Evolutionary conservation across 1,139 yeast species (phyloP), one percentile per base, ranked within the genome.

Genomic region (Pichia terricola): DNA sequence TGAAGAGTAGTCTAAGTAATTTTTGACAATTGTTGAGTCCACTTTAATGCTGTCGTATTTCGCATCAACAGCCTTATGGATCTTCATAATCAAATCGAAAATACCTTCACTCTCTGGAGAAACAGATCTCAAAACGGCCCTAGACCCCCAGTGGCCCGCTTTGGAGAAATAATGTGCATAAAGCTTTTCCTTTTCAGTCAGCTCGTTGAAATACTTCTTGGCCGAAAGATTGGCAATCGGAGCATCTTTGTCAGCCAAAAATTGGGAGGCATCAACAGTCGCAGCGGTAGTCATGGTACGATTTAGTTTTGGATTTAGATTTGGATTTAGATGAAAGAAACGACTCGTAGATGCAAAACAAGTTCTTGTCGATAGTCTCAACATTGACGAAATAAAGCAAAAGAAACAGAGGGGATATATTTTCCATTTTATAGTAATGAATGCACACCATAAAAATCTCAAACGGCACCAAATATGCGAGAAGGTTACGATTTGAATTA

Each of bases 121-220:
- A n/a, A 86, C 94, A 40, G 88, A 86, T 56, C 94, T 70, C 49
- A 85, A 68, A 3, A 84, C 85, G 3, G 81, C 86, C 51, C 94
- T 70, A 10, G 91, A 72, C 35, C 96, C 96, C 65, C 77, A 76
- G 60, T 83, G 91, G 37, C 89, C 77, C 3, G 95, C 95, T 54
- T 82, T 75, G 28, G 87, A 77, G 62, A 86, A 76, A 60, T 78
- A 80, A 63, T 87, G 95, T 27, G 95, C 94, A 58, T 87, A 87
- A 42, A 69, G 66, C 59, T 77, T 69, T 52, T 78, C 81, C 54
- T 75, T 72, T 28, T 70, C 70, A 26, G 73, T 63, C 49, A 78
- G 62, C 40, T 69, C 68, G 30, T 71, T 69, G 52, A 78, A 78
- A 56, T 67, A 77, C 9, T 65, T 57, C 43, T 64, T 63, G 1